Conservation (phyloP, 202 grass and related monocot genomes). For the Panicum virgatum region DNA sequence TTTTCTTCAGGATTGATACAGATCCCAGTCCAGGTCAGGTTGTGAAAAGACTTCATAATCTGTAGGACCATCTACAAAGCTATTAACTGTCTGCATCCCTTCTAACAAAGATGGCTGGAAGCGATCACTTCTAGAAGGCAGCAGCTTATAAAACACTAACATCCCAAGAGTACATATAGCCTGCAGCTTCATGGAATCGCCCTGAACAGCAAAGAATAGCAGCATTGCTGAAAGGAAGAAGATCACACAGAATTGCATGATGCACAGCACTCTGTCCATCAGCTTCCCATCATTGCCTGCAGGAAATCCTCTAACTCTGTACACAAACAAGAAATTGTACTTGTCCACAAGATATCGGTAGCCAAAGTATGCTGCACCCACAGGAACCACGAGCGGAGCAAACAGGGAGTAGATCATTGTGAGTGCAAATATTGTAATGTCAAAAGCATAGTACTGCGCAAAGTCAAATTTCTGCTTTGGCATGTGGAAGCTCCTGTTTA, state of each 20-base stretch:
- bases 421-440: constrained; percentile 96
- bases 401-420: constrained; percentile 98
- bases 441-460: constrained; percentile 97
- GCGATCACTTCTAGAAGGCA: constrained; percentile 70
- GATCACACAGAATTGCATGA: constrained; percentile 97
- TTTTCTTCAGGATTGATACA: constrained; percentile 77
- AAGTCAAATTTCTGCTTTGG: constrained; percentile 97
- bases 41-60: constrained; percentile 98
- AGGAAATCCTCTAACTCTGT: constrained; percentile 93
- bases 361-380: constrained; percentile 92
- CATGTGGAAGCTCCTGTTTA: constrained; percentile 90
- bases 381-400: constrained; percentile 86
- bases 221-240: constrained; percentile 94
- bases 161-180: constrained; percentile 86
- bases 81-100: constrained; percentile 92
- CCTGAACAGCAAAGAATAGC: constrained; percentile 86
- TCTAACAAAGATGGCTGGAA: constrained; percentile 84
- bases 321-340: constrained; percentile 99
- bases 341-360: constrained; percentile 98
- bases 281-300: constrained; percentile 96
- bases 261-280: constrained; percentile 93
- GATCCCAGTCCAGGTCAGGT: constrained; percentile 87
- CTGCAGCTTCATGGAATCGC: constrained; percentile 88
- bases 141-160: constrained; percentile 82
- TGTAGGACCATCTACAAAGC: constrained; percentile 88